Conservation (phyloP, 2,329 filamentous ascomycete species). For the Colletotrichum eremochloae region DNA sequence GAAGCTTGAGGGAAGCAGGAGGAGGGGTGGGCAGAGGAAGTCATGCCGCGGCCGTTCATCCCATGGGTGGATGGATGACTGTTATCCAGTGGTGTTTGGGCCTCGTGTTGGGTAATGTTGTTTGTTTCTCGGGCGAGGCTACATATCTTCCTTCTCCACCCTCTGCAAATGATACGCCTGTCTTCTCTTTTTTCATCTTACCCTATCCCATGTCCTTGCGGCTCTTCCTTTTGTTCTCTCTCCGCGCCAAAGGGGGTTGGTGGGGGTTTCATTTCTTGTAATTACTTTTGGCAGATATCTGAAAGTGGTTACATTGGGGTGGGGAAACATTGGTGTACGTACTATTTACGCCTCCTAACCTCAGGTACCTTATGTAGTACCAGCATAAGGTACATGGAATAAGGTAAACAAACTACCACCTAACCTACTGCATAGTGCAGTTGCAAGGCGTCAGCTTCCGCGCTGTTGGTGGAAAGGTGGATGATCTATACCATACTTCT, state of each 20-base stretch:
- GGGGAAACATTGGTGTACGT: conserved; percentile 4
- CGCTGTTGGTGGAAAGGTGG: conserved; percentile 35
- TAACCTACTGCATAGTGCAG: neutral
- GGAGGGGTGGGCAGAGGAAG: neutral
- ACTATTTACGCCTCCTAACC: neutral
- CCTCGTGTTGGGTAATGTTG: conserved; percentile 8
- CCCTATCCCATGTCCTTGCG: neutral
- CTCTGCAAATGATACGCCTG: neutral
- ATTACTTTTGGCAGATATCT: conserved; percentile 27
- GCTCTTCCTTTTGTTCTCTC: neutral
- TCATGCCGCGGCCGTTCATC: conserved; percentile 1
- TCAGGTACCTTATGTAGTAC: too few species aligned
- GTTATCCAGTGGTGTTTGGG: neutral
- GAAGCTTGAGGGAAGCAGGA: conserved; percentile 17
- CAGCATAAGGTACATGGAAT: too few species aligned
- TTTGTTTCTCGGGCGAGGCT: neutral
- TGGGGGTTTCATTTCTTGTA: conserved; percentile 13
- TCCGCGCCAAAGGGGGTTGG: neutral
- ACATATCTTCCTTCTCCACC: neutral
- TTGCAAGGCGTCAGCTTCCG: conserved; percentile 28
- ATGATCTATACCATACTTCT: conserved; percentile 32
- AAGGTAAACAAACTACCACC: neutral
- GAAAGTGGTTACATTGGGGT: conserved; percentile 12
- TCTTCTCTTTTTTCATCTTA: neutral
- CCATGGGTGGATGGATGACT: neutral